Evolutionary conservation across 139 green algal species (phyloP), one percentile per base, ranked within the genome.

Genomic region (Edaphochlamys debaryana): DNA sequence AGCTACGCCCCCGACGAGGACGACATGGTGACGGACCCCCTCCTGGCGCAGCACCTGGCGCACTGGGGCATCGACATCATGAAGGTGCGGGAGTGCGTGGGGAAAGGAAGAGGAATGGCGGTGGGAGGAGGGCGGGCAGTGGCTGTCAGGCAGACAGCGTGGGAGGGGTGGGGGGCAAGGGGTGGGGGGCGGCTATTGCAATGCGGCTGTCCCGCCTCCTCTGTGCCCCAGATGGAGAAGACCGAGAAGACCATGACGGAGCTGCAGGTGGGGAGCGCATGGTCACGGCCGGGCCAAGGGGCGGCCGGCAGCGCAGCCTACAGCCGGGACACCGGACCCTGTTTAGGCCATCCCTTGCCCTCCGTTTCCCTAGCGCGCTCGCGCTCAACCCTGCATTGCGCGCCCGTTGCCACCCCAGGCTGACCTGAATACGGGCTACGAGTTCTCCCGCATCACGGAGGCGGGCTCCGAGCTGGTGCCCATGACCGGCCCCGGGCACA

Each of bases 41-140:
- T 83, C 15, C 89, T 96, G 70, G 87, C 87, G 11, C 17, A 94
- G 76, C 97, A 99, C 91, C 90, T 99, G 76, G 84, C 89, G 32
- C 95, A 99, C 88, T 99, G 98, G 95, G 98, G 98, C 79, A 99
- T 99, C 89, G 95, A 99, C 92, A 98, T 99, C 91, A 92, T 96
- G 91, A 76, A 91, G 92, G 91, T 92, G 54, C 3, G 56, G 22
- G 56, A 19, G 50, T n/a, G n/a, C n/a, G n/a, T n/a, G n/a, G 50
- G 50, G 50, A 25, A 3, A 22, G 50, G 50, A 58, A 25, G 56
- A 29, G 56, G 56, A 6, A 32, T 32, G 56, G 56, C 25, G 25
- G 17, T 62, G 52, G 52, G 52, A 27, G 52, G 13, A 20, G 60
- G 69, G 60, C 7, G 4, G 60, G 60, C 29, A 4, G n/a, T 17